A percentile compares a stretch with the other conserved stretches of the same genome.
These are phyloP conservation scores for Croton setiger DNA, from an alignment of 441 rosid species.

Conservation along the genomic window DNA sequence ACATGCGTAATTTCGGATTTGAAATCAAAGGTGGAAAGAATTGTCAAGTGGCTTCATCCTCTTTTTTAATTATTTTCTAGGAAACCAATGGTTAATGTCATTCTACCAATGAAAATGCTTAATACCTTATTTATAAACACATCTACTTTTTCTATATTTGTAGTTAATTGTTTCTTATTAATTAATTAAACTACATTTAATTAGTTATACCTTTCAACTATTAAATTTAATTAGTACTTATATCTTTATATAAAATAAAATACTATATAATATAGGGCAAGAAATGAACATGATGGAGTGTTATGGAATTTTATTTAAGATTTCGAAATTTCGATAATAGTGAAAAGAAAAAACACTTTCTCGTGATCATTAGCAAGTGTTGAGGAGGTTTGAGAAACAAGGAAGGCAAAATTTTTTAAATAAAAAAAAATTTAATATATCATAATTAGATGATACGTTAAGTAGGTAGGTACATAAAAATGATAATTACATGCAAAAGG, in stretches of 20 bases:
- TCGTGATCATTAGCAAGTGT: conserved; percentile 17
- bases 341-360: conserved; percentile 4
- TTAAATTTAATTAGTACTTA: no score
- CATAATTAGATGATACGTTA: conserved; percentile 22
- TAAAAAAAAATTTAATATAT: not conserved
- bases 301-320: no score
- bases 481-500: conserved; percentile 23
- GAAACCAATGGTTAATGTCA: no score
- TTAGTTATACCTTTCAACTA: no score
- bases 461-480: conserved; percentile 10
- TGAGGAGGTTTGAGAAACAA: conserved; percentile 11
- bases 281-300: no score
- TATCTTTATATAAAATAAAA: no score
- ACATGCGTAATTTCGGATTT: conserved; percentile 16
- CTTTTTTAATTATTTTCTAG: no score
- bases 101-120: no score
- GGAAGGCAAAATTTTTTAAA: not conserved
- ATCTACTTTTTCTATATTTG: no score
- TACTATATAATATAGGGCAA: not conserved
- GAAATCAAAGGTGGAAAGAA: conserved; percentile 27
- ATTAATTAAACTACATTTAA: no score
- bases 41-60: conserved; percentile 22
- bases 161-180: no score
- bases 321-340: not conserved
- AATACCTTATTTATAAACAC: no score